A percentile compares a stretch with the other conserved stretches of the same genome.
These are phyloP conservation scores for Salix koriyanagi DNA, from an alignment of 345 rosid genomes.

Conservation along the genomic window DNA sequence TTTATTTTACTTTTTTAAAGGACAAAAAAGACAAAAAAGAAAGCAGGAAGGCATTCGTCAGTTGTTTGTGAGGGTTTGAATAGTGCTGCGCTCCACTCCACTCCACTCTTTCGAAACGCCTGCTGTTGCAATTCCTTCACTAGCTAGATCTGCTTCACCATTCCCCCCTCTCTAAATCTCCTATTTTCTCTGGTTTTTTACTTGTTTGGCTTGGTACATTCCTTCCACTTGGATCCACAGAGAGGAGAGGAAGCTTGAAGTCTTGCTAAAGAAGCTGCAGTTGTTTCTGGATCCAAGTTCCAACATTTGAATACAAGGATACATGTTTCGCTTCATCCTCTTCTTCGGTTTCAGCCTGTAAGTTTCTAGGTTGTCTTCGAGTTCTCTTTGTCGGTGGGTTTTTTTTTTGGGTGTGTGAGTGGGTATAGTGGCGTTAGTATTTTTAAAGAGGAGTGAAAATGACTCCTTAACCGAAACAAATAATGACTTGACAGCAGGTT, in stretches of 20 bases:
- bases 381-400: slow-evolving; percentile 1
- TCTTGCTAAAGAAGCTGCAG: slow-evolving; percentile 16
- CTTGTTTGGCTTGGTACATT: background rate
- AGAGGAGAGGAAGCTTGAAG: background rate
- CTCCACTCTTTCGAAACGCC: background rate
- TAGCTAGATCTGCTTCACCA: background rate
- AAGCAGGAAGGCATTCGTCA: background rate
- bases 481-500: background rate
- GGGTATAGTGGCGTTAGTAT: background rate
- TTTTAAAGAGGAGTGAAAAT: slow-evolving; percentile 10
- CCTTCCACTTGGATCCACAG: background rate
- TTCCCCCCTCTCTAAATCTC: no score
- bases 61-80: background rate
- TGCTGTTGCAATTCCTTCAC: background rate
- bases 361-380: background rate
- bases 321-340: background rate
- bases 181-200: background rate
- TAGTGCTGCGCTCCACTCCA: no score
- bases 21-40: background rate
- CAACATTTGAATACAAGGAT: background rate
- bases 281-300: slow-evolving; percentile 21
- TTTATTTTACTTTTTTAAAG: background rate
- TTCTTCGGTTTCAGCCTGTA: slow-evolving; percentile 1
- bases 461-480: slow-evolving; percentile 22
- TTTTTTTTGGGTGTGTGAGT: background rate